phyloP scores from a whole-genome alignment of 192 early-diverging fungal genomes.

The Chytriomyces confervae region DNA sequence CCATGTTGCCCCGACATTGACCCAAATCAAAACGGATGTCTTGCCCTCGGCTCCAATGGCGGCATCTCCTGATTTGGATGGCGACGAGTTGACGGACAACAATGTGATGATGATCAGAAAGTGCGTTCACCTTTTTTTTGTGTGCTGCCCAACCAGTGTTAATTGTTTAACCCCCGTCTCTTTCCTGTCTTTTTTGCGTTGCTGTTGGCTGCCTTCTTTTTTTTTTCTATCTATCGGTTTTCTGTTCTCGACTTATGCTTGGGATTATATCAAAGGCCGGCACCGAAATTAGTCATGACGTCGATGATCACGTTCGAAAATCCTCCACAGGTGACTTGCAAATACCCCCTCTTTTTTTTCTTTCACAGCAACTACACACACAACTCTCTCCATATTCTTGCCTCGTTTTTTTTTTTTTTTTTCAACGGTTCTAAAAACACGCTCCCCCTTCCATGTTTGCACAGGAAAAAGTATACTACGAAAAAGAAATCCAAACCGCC shows the following conservation, averaged over 20 bases:
- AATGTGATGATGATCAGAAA: background rate
- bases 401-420: background rate
- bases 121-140: background rate
- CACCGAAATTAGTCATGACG: conserved; percentile 66
- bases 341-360: background rate
- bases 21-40: background rate
- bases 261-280: conserved; percentile 46
- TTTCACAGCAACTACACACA: background rate
- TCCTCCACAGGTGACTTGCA: conserved; percentile 71
- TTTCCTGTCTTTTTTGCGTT: too few species aligned
- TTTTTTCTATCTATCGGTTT: too few species aligned
- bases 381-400: background rate
- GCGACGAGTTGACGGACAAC: background rate
- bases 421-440: background rate
- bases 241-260: background rate
- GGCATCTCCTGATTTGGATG: background rate
- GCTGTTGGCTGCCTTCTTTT: too few species aligned
- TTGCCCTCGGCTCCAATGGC: background rate
- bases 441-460: background rate
- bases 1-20: conserved; percentile 2
- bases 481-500: conserved; percentile 74
- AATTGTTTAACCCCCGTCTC: conserved; percentile 5
- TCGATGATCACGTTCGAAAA: conserved; percentile 86
- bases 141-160: background rate
- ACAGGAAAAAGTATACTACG: conserved; percentile 84